Evolutionary conservation across 768 basidiomycete species (phyloP), one percentile per base, ranked within the genome.

Genomic region (Auriscalpium vulgare): DNA sequence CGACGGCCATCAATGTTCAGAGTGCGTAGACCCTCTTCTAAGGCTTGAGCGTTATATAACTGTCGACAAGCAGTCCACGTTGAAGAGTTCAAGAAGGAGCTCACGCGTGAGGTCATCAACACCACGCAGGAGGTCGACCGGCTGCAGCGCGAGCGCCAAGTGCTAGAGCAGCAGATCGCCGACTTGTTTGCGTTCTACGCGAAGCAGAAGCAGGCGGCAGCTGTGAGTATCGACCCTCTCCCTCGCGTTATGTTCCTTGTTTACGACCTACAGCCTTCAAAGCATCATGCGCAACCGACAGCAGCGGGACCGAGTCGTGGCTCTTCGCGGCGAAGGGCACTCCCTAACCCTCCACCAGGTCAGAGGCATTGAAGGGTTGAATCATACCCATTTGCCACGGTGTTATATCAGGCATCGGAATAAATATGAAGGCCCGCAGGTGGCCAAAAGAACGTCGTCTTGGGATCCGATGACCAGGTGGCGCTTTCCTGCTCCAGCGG

Each of bases 1-100:
- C 91, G 1, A 95, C 92, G 0, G 82, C 83, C 1, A 88, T 95
- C 62, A 93, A 94, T 60, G 83, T 95, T 2, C 85, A 89, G 67
- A 73, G 89, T 87, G 69, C 60, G 68, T 56, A 8, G 38, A 9
- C 44, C 36, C 17, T 14, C 35, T 9, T 37, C 48, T 37, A 48
- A 8, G 4, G 35, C 46, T 36, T 35, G 23, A 48, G 40, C 45
- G 57, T 54, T 52, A 21, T 44, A 53, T 62, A 1, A 60, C 59
- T 23, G 54, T 17, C 43, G 37, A 19, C 37, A 34, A 55, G 4
- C 62, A 91, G 91, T 80, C 21, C 91, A 94, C 61, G 85, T 95
- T 49, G 88, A 92, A 61, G 84, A 92, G 64, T 88, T 94, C 73
- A 94, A 91, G 73, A 81, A 86, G 59, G 83, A 89, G 58, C 73